Percentiles rank a stretch among this genome's conserved stretches.
These are phyloP conservation scores for Polygonum maritimum DNA, from an alignment of 148 eudicot genomes.

Conservation along the genomic window DNA sequence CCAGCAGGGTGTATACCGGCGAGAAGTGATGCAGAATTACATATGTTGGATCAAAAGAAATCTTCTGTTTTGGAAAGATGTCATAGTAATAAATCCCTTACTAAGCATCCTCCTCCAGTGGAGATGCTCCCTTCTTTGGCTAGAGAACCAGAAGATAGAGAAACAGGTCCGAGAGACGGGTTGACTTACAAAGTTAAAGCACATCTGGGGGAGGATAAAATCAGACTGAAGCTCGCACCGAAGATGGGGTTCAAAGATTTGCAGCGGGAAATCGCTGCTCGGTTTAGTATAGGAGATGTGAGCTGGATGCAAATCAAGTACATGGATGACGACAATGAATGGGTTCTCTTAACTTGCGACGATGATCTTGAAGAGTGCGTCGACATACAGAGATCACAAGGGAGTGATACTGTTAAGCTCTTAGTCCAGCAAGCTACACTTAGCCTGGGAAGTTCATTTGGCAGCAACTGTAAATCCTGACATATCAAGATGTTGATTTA, in stretches of 20 bases:
- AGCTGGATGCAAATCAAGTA: conserved; percentile 45
- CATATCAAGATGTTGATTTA: background rate
- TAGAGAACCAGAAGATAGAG: background rate
- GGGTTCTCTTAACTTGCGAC: conserved; percentile 85
- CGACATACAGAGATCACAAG: conserved; percentile 49
- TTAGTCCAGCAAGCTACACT: conserved; percentile 15
- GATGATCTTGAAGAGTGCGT: conserved; percentile 70
- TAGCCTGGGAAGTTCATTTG: conserved; percentile 34
- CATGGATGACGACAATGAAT: conserved; percentile 74
- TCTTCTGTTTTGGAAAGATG: background rate
- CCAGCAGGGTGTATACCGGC: background rate
- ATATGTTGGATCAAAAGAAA: background rate
- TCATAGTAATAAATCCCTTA: background rate
- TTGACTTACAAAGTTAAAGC: conserved; percentile 51
- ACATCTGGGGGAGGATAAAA: conserved; percentile 53
- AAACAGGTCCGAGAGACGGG: conserved; percentile 9
- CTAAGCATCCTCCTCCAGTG: background rate
- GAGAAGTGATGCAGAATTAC: background rate
- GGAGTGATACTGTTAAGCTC: conserved; percentile 45
- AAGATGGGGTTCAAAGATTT: conserved; percentile 49
- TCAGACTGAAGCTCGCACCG: conserved; percentile 46
- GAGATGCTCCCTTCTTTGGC: background rate
- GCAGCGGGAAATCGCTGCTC: conserved; percentile 43
- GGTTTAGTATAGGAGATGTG: conserved; percentile 36
- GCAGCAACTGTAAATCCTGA: conserved; percentile 32